These are phyloP conservation scores for Oenanthe sinensis DNA, from an alignment of 129 eudicot genomes.

Conservation along the genomic window DNA sequence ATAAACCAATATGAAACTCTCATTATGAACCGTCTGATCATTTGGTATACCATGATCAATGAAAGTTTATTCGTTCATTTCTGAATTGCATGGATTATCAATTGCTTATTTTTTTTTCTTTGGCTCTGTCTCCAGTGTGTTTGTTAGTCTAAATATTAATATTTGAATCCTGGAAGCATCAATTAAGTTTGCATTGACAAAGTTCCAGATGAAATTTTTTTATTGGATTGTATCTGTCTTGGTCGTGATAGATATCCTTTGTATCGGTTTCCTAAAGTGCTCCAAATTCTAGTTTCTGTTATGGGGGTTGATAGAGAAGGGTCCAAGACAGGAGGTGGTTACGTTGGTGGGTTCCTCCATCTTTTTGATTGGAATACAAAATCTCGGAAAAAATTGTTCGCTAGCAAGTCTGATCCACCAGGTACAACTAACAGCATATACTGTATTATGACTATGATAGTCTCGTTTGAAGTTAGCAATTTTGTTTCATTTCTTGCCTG, in stretches of 20 bases:
- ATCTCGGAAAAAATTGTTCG: conserved; percentile 84
- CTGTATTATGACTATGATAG: background rate
- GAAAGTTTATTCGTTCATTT: background rate
- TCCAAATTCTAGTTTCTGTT: conserved; percentile 3
- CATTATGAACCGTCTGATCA: background rate
- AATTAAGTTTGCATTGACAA: background rate
- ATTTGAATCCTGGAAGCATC: background rate
- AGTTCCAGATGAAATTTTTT: conserved; percentile 36
- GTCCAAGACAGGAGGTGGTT: conserved; percentile 73
- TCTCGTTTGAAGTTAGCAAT: background rate
- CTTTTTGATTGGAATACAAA: conserved; percentile 92
- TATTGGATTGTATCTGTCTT: conserved; percentile 3
- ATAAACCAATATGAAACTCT: background rate
- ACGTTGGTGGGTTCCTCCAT: conserved; percentile 91
- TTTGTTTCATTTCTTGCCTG: background rate
- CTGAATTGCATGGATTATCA: no score
- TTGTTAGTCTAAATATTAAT: background rate
- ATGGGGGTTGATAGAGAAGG: conserved; percentile 80
- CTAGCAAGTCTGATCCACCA: conserved; percentile 66
- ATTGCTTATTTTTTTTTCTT: background rate
- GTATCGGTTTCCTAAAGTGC: background rate
- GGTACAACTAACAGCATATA: conserved; percentile 28
- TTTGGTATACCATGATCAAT: background rate
- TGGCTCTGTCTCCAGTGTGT: background rate
- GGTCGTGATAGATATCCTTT: conserved; percentile 10